Percentiles rank a stretch among this genome's conserved stretches.
phyloP scores from a whole-genome alignment of 179 eudicot genomes.

The Silene noctiflora region DNA sequence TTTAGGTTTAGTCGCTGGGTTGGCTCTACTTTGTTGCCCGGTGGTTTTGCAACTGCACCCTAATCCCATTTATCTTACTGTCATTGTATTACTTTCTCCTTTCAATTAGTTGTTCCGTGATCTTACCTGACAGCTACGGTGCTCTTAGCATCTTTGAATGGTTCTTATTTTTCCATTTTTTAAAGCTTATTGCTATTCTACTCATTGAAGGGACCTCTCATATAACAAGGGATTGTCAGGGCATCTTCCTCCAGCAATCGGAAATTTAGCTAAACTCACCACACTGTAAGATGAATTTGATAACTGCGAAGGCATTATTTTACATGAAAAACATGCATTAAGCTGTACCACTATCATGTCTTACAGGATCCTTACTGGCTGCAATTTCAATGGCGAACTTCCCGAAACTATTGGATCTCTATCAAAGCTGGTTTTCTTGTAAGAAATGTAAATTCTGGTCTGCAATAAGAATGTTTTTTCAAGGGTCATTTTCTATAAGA shows the following conservation, averaged over 20 bases:
- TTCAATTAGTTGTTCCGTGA: background rate
- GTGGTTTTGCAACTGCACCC: no score
- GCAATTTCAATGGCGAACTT: constrained; percentile 51
- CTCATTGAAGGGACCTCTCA: constrained; percentile 46
- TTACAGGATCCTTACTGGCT: constrained; percentile 48
- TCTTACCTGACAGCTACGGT: background rate
- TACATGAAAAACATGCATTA: background rate
- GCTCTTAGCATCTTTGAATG: background rate
- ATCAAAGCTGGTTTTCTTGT: constrained; percentile 40
- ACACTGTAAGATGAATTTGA: constrained; percentile 39
- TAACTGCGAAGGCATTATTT: no score
- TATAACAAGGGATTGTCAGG: constrained; percentile 48
- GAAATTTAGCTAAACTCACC: constrained; percentile 41
- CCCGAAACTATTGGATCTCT: constrained; percentile 58
- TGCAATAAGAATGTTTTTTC: no score
- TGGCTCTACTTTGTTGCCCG: no score
- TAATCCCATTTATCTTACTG: no score
- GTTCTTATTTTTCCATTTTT: background rate
- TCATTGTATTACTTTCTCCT: no score
- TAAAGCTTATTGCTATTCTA: no score
- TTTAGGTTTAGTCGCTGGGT: no score
- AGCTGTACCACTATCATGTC: background rate
- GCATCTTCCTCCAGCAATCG: constrained; percentile 43
- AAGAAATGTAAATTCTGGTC: constrained; percentile 27
- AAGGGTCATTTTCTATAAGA: background rate